A percentile compares a stretch with the other conserved stretches of the same genome.
Conservation (phyloP, 2,329 filamentous ascomycete genomes). For the Scedosporium minutisporum region DNA sequence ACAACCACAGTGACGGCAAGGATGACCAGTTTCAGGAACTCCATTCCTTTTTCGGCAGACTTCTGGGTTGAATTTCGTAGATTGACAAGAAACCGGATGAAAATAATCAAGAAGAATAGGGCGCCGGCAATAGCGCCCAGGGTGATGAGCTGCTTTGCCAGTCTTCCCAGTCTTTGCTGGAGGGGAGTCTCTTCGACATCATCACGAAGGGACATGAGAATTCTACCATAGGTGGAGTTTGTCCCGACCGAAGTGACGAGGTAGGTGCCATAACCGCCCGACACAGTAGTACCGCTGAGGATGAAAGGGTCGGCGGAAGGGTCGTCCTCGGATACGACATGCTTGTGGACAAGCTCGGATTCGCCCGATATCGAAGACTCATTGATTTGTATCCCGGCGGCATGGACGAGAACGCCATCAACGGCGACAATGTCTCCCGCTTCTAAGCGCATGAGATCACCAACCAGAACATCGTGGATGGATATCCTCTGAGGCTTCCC, state of each 20-base stretch:
- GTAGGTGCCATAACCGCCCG: conserved; percentile 66
- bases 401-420: conserved; percentile 60
- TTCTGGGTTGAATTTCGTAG: conserved; percentile 13
- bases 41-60: conserved; percentile 41
- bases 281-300: conserved; percentile 67
- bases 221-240: conserved; percentile 67
- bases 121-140: conserved; percentile 29
- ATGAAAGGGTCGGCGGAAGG: conserved; percentile 62
- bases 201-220: conserved; percentile 67
- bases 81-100: conserved; percentile 27
- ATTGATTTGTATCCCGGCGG: conserved; percentile 51
- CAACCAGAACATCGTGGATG: conserved; percentile 61
- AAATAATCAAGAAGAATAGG: conserved; percentile 31
- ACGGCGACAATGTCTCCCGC: conserved; percentile 64
- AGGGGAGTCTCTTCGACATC: conserved; percentile 69
- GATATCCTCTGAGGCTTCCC: conserved; percentile 61
- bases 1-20: conserved; percentile 47
- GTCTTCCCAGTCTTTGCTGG: conserved; percentile 65
- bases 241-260: conserved; percentile 66
- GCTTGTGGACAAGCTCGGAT: conserved; percentile 62
- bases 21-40: conserved; percentile 31
- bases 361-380: conserved; percentile 71
- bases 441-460: conserved; percentile 64
- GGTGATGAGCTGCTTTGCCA: conserved; percentile 63
- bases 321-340: conserved; percentile 8